Percentiles rank a stretch among this genome's conserved stretches.
Conservation (phyloP, 2,329 filamentous ascomycete genomes). For the Apiospora pterosperma region DNA sequence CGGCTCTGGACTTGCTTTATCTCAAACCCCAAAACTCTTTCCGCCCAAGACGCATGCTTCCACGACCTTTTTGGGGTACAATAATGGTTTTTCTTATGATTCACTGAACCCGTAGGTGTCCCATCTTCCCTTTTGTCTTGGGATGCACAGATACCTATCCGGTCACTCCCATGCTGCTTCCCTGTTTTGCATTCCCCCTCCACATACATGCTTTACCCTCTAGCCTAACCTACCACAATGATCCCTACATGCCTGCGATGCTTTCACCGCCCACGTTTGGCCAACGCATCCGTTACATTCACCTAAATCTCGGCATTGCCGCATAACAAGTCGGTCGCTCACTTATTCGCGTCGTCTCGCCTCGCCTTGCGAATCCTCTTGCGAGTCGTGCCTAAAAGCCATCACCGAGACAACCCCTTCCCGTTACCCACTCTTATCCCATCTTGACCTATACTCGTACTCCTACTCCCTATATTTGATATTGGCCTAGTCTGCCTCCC, state of each 20-base stretch:
- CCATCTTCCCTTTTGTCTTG: background rate
- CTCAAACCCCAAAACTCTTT: constrained; percentile 2
- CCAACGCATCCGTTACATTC: constrained; percentile 3
- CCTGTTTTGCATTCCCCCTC: constrained; percentile 3
- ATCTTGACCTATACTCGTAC: background rate
- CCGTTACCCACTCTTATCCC: background rate
- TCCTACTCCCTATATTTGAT: background rate
- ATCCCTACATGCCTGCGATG: constrained; percentile 7
- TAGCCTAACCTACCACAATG: constrained; percentile 1
- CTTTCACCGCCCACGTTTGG: constrained; percentile 2
- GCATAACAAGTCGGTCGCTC: background rate
- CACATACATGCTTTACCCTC: constrained; percentile 3
- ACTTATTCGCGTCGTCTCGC: background rate
- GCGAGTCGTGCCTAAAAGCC: constrained; percentile 1
- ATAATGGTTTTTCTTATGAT: constrained; percentile 1
- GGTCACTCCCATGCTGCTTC: background rate
- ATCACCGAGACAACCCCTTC: constrained; percentile 1
- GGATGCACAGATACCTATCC: background rate
- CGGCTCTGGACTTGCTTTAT: background rate
- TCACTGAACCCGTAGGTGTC: constrained; percentile 2
- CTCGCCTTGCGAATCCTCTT: background rate
- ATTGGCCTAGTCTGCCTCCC: background rate
- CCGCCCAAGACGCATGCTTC: background rate
- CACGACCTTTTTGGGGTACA: background rate
- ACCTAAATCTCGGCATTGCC: background rate